phyloP scores from a whole-genome alignment of 192 early-diverging fungal genomes.

The Linnemannia hyalina region DNA sequence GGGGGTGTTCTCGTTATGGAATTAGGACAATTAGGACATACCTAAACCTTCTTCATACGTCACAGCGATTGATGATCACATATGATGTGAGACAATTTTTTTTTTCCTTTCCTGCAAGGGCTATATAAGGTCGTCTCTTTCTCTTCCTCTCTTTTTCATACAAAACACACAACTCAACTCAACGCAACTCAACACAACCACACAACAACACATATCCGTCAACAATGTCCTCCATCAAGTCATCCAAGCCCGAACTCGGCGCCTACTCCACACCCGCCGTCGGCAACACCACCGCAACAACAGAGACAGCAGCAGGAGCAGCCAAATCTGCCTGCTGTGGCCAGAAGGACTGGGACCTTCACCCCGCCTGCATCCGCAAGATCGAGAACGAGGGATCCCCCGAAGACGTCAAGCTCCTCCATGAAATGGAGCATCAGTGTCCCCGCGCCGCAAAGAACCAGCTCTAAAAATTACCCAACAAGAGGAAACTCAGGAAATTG shows the following conservation, averaged over 20 bases:
- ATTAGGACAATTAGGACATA: background rate
- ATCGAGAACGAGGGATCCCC: constrained; percentile 43
- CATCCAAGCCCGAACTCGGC: constrained; percentile 3
- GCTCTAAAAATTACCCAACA: background rate
- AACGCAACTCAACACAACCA: background rate
- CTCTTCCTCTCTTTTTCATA: background rate
- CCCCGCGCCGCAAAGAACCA: constrained; percentile 3
- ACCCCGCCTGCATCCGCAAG: constrained; percentile 32
- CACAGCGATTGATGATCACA: background rate
- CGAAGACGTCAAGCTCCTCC: constrained; percentile 25
- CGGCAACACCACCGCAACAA: background rate
- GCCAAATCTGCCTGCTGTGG: constrained; percentile 18
- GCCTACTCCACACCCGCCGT: background rate
- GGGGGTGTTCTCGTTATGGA: background rate
- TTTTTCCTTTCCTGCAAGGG: no score
- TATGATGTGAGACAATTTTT: no score
- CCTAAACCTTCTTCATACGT: background rate
- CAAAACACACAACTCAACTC: background rate
- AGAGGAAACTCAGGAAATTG: background rate
- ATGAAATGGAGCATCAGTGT: constrained; percentile 34
- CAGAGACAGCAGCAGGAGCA: background rate
- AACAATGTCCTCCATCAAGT: background rate
- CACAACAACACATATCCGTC: background rate
- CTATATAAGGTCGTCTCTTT: background rate
- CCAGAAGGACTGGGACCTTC: constrained; percentile 47